Base-by-base conservation (phyloP, 768 basidiomycete genomes). In the Mycena epipterygia region DNA sequence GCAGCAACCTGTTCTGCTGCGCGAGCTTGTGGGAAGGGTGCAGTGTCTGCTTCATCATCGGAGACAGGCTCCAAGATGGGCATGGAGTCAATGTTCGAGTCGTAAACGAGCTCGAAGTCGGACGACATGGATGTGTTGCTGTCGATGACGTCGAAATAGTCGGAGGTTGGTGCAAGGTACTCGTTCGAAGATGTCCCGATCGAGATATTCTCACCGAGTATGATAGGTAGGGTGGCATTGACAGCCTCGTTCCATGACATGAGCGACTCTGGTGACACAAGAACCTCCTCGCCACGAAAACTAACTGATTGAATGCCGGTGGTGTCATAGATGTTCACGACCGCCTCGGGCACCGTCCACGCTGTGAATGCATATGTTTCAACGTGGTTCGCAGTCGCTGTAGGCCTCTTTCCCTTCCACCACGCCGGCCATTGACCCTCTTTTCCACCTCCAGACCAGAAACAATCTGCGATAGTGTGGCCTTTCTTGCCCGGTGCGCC, bases 401-500 rank as follows among this genome's bases (percentile, higher is more conserved):
- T 41, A 21, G 53, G 30, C 0, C 37, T 42, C 42, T 59, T 59
- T 25, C 58, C 58, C 30, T 59, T 59, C 58, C 58, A 67, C n/a
- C 46, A 44, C 9, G 65, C 19, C 11, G 65, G 56, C n/a, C 41
- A 67, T 21, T 67, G 65, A 46, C 65, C 65, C 55, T 56, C 65
- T 32, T 67, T 67, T 5, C 65, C 65, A 5, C 65, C 56, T 5
- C 64, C 64, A n/a, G 53, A 39, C 65, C 65, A 67, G 25, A 57
- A 67, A 11, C 65, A 67, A 49, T 67, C 56, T 0, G 27, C 25
- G 14, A 49, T 30, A 13, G 55, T 48, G 27, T 67, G 65, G 29
- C 55, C 57, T 4, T 21, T 32, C 21, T 25, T 32, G 9, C 53
- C 46, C 30, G 29, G 17, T 12, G 55, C 55, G 1, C 48, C 35